Base-by-base conservation (phyloP, 495 filamentous ascomycete species). In the Hypoxylon fragiforme region DNA sequence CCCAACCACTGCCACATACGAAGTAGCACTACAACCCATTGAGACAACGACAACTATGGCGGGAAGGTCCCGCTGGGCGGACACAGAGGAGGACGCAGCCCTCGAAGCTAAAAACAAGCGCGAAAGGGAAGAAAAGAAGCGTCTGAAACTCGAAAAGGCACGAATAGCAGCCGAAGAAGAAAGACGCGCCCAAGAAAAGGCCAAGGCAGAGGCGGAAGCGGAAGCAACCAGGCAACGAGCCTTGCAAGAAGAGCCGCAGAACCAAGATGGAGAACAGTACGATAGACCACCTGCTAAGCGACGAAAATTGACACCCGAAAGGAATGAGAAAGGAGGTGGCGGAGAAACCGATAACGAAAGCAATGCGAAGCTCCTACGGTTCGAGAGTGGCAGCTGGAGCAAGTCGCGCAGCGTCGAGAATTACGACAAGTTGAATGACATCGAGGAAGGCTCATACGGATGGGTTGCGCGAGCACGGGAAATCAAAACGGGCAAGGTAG, bases 401-500 rank as follows among this genome's bases (percentile, higher is more conserved):
- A 83, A 82, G 34, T 89, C 87, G 64, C 79, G 90, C 57, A 86
- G 89, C 74, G 86, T 96, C 39, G 87, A 92, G 68, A 87, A 91
- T 67, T 97, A 91, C 70, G 89, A 96, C 68, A 85, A 85, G 52
- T 74, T 98, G 54, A 98, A 98, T 64, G 88, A 94, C 70, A 98
- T 98, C 63, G 94, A 97, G 68, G 94, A 98, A 70, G 94, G 94
- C 44, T 88, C 90, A 1, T 98, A 97, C 73, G 94, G 94, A 43
- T 92, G 85, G 83, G 94, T 98, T 3, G 92, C 92, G 32, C 76
- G 94, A 20, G 94, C 92, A 6, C 84, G 77, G 54, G 90, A 96
- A 67, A 80, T 79, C 8, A 77, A 77, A 2, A 95, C 94, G 1
- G 90, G 91, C 5, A 84, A 91, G 52, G 79, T 98, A 5, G 92